phyloP scores from a whole-genome alignment of 2,329 filamentous ascomycete species.

The Apiospora arundinis region DNA sequence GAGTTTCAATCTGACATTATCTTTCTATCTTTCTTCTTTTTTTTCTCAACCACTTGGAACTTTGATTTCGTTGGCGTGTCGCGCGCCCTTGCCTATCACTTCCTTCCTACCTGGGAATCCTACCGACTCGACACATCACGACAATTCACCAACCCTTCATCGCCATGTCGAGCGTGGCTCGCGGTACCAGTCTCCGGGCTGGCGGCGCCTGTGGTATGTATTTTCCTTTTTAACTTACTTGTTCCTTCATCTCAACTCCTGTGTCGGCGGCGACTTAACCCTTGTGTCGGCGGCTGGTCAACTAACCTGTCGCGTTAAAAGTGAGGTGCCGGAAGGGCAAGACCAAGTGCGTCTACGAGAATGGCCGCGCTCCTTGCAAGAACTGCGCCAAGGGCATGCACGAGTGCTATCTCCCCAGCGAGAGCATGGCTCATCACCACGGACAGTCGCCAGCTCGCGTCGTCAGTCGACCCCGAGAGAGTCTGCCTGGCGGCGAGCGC shows the following conservation, averaged over 20 bases:
- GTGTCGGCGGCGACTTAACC: too few species aligned
- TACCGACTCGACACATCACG: neutral
- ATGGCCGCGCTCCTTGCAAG: slow-evolving; percentile 66
- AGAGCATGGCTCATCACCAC: slow-evolving; percentile 65
- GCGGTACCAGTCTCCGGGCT: slow-evolving; percentile 65
- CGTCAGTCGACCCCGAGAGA: slow-evolving; percentile 60
- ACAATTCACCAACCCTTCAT: slow-evolving; percentile 12
- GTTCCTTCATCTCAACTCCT: too few species aligned
- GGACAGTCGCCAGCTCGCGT: slow-evolving; percentile 63
- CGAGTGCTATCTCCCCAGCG: slow-evolving; percentile 67
- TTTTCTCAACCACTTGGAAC: neutral
- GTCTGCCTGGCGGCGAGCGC: slow-evolving; percentile 59
- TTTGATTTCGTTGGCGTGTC: slow-evolving; percentile 21
- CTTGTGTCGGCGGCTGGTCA: neutral
- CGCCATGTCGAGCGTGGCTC: slow-evolving; percentile 56
- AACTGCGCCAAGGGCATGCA: slow-evolving; percentile 70
- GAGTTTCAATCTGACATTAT: slow-evolving; percentile 30
- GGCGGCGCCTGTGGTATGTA: slow-evolving; percentile 46
- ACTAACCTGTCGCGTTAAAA: slow-evolving; percentile 13
- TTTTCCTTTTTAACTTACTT: slow-evolving; percentile 34
- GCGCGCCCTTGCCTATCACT: slow-evolving; percentile 18
- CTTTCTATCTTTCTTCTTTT: slow-evolving; percentile 26
- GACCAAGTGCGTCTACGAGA: slow-evolving; percentile 69
- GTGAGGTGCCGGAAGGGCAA: slow-evolving; percentile 70
- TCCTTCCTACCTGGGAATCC: neutral